Base-by-base conservation (phyloP, 257 asterid species). In the Paulownia fortunei region DNA sequence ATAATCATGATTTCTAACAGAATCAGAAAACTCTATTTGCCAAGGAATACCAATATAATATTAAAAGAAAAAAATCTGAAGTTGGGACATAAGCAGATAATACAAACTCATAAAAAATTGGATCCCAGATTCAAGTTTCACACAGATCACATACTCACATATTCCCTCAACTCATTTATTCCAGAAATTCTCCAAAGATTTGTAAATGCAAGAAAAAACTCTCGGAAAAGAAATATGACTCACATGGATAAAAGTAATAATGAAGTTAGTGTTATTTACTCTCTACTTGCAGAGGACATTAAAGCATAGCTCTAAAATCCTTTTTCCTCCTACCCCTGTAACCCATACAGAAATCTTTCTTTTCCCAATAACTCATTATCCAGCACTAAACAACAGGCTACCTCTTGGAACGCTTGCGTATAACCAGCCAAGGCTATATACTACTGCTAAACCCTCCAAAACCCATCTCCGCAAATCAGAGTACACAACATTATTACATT, bases 361-460 rank as follows among this genome's bases (percentile, higher is more conserved):
- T 62, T 46, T 74, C 55, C 46, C 61, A 11, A 16, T 76, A 79
- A 71, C 67, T 59, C 7, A 54, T 41, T n/a, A 68, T n/a, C n/a
- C n/a, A n/a, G n/a, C n/a, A 76, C 78, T 62, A 13, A 65, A 60
- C 44, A 47, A 60, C 37, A 44, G 36, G 59, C 12, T 80, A 94
- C 98, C 98, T 94, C 80, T 84, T 87, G 39, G 97, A 92, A 67
- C 94, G 97, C 62, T 83, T 85, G 87, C 92, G 97, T 47, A 72
- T 73, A 74, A 69, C 85, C 73, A 81, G 76, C 65, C 42, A 85
- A 58, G 80, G 83, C 75, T 83, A 85, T 79, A 80, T 83, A 80
- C 91, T 74, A 41, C 80, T 84, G 80, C 80, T 81, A 89, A 79
- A 80, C 81, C 90, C 89, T 83, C 89, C 94, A 76, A 83, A 83